Evolutionary conservation across 768 basidiomycete species (phyloP).

Genomic region (Leccinellum rugosiceps): DNA sequence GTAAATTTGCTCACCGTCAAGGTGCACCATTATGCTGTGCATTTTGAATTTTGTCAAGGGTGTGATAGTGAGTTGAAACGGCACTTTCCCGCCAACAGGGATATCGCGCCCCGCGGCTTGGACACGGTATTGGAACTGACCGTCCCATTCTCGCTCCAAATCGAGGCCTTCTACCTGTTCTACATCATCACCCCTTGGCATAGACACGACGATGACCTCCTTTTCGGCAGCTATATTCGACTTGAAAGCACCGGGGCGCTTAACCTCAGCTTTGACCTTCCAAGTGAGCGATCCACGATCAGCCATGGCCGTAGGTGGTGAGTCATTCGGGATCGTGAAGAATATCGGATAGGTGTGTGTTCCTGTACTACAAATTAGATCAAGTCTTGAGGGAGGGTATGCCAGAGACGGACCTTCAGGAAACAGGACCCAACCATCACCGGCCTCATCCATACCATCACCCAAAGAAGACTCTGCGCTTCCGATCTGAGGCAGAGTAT

Average conservation of each 20-base stretch:
- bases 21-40: slow-evolving; percentile 61
- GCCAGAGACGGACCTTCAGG: slow-evolving; percentile 58
- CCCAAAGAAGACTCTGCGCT: slow-evolving; percentile 29
- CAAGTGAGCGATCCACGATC: slow-evolving; percentile 78
- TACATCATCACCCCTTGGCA: slow-evolving; percentile 42
- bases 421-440: slow-evolving; percentile 80
- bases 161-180: slow-evolving; percentile 79
- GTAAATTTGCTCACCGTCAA: slow-evolving; percentile 65
- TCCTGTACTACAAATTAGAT: slow-evolving; percentile 63
- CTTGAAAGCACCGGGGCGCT: slow-evolving; percentile 78
- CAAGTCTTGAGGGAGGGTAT: not conserved
- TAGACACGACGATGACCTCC: slow-evolving; percentile 73
- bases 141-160: slow-evolving; percentile 89
- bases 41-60: slow-evolving; percentile 83
- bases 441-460: slow-evolving; percentile 31
- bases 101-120: slow-evolving; percentile 72
- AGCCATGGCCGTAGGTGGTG: slow-evolving; percentile 74
- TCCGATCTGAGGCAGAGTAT: slow-evolving; percentile 22
- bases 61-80: slow-evolving; percentile 75
- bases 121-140: slow-evolving; percentile 79
- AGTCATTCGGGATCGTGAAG: slow-evolving; percentile 78
- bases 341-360: slow-evolving; percentile 96
- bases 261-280: slow-evolving; percentile 76
- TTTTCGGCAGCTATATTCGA: slow-evolving; percentile 65
- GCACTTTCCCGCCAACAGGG: slow-evolving; percentile 78